A percentile compares a stretch with the other conserved stretches of the same genome.
phyloP scores from a whole-genome alignment of 176 grass and related monocot genomes.

The Eleusine indica region DNA sequence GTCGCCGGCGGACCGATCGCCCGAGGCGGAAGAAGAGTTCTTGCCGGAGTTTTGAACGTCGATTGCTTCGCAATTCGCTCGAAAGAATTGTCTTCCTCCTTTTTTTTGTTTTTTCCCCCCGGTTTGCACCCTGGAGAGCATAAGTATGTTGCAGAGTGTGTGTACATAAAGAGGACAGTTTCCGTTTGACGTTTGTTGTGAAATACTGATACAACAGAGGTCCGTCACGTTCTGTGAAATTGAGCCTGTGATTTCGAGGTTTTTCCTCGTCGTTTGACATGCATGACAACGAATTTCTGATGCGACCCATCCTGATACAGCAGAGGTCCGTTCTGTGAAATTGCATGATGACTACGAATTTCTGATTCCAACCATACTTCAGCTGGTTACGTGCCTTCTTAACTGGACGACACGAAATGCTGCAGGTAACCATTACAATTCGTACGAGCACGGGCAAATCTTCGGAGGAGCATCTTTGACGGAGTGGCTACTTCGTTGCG shows the following conservation, averaged over 20 bases:
- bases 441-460: constrained; percentile 3
- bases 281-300: too few species aligned
- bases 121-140: not conserved
- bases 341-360: not conserved
- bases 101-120: not conserved
- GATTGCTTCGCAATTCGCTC: not conserved
- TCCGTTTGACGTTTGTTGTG: not conserved
- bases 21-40: constrained; percentile 39
- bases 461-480: constrained; percentile 6
- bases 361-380: not conserved
- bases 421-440: not conserved
- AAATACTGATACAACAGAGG: not conserved
- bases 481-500: not conserved
- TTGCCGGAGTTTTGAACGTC: constrained; percentile 39
- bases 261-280: not conserved
- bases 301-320: not conserved
- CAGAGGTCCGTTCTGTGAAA: not conserved
- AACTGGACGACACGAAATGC: not conserved
- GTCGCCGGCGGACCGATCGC: constrained; percentile 36
- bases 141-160: not conserved
- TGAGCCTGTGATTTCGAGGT: not conserved
- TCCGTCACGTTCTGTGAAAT: not conserved
- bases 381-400: not conserved
- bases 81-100: not conserved
- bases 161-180: not conserved